Evolutionary conservation across 108 stramenopile genomes (phyloP).

Genomic region (Fragilariopsis cylindrus): DNA sequence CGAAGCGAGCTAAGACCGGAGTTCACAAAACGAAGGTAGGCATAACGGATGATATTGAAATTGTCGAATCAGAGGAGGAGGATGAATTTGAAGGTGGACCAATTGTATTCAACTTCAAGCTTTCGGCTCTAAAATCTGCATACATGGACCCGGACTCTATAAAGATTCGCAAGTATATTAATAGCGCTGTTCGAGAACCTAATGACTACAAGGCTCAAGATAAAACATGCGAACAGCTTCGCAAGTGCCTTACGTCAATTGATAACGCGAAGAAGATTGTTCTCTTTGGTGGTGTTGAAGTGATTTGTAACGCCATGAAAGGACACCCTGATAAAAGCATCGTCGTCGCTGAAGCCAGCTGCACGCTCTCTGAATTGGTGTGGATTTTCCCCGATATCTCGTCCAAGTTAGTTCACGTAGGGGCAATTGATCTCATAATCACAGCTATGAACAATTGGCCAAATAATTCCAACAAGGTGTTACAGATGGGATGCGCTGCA

Average conservation of each 20-base stretch:
- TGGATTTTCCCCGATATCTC: constrained; percentile 9
- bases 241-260: not conserved
- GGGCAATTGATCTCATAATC: not conserved
- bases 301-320: constrained; percentile 12
- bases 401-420: not conserved
- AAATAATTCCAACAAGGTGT: not conserved
- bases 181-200: not conserved
- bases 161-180: not conserved
- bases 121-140: constrained; percentile 4
- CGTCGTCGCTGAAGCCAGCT: constrained; percentile 1
- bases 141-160: constrained; percentile 2
- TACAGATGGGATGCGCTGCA: constrained; percentile 8
- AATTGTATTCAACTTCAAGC: not conserved
- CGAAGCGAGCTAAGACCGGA: too few species aligned
- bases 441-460: not conserved
- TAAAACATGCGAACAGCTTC: not conserved
- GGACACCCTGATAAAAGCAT: not conserved
- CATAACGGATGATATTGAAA: too few species aligned
- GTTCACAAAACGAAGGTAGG: too few species aligned
- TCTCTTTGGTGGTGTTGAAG: constrained; percentile 2
- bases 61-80: too few species aligned
- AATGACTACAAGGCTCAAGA: not conserved
- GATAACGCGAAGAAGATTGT: not conserved
- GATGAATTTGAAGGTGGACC: not conserved
- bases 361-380: constrained; percentile 2